phyloP scores from a whole-genome alignment of 208 protist genomes.

The Wallacemonas sp. region DNA sequence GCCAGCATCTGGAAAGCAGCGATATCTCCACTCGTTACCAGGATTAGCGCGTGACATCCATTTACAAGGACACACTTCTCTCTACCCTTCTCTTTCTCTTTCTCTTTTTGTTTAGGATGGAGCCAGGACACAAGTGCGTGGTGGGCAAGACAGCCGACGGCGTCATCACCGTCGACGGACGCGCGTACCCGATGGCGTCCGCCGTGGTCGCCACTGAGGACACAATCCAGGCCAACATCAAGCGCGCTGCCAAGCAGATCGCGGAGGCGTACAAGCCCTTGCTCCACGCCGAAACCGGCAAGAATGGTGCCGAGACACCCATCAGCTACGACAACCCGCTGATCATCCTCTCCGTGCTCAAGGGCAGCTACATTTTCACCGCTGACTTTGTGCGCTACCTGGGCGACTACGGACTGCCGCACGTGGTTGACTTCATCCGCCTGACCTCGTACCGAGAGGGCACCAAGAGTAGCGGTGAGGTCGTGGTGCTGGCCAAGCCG shows the following conservation, averaged over 20 bases:
- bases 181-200: slow-evolving; percentile 81
- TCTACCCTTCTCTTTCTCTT: too few relatives aligned
- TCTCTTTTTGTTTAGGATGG: too few relatives aligned
- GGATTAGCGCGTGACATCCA: too few relatives aligned
- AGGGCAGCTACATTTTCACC: slow-evolving; percentile 92
- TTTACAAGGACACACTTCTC: too few relatives aligned
- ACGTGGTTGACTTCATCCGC: slow-evolving; percentile 88
- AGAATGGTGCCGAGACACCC: slow-evolving; percentile 30
- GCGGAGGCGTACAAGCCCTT: slow-evolving; percentile 66
- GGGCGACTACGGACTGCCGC: slow-evolving; percentile 58
- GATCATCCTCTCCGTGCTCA: slow-evolving; percentile 88
- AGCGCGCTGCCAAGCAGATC: slow-evolving; percentile 54
- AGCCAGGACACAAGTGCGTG: slow-evolving; percentile 25
- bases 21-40: too few relatives aligned
- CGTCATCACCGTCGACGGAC: slow-evolving; percentile 67
- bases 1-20: too few relatives aligned
- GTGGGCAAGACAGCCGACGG: slow-evolving; percentile 40
- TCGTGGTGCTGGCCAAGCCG: slow-evolving; percentile 54
- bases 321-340: slow-evolving; percentile 83
- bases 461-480: slow-evolving; percentile 62
- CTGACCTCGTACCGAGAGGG: slow-evolving; percentile 71
- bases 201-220: slow-evolving; percentile 72
- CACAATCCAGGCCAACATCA: slow-evolving; percentile 60
- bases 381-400: slow-evolving; percentile 88
- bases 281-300: slow-evolving; percentile 46